Evolutionary conservation across 2,329 filamentous ascomycete species (phyloP).

Genomic region (Aspergillus sojae): DNA sequence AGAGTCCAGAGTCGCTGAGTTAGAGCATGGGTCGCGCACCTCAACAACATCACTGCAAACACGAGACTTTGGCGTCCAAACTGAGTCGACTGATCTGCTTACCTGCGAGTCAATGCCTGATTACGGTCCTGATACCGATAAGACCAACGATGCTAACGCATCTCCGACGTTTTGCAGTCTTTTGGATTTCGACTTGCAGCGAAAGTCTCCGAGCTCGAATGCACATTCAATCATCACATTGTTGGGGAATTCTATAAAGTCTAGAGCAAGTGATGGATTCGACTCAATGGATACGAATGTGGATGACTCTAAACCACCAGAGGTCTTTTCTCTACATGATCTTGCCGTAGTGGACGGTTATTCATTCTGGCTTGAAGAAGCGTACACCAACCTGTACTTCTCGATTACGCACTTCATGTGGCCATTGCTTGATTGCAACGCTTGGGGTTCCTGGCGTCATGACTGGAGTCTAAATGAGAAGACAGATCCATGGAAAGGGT

Average conservation of each 20-base stretch:
- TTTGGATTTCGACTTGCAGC: not conserved
- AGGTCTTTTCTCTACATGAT: not conserved
- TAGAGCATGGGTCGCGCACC: slow-evolving; percentile 12
- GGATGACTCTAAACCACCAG: not conserved
- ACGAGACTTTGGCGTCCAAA: slow-evolving; percentile 29
- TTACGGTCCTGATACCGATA: not conserved
- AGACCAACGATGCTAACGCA: not conserved
- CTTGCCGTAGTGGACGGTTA: slow-evolving; percentile 11
- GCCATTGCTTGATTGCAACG: slow-evolving; percentile 28
- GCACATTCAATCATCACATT: too few relatives aligned
- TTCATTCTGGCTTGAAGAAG: slow-evolving; percentile 25
- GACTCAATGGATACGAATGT: not conserved
- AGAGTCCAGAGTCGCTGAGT: slow-evolving; percentile 26
- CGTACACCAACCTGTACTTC: slow-evolving; percentile 31
- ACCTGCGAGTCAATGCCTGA: not conserved
- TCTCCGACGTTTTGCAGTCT: not conserved
- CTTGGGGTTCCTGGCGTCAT: slow-evolving; percentile 27
- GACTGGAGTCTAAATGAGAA: slow-evolving; percentile 14
- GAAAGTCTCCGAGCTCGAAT: not conserved
- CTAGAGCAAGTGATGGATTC: slow-evolving; percentile 2
- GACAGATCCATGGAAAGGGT: slow-evolving; percentile 27
- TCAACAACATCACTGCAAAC: slow-evolving; percentile 1
- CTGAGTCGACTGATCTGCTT: slow-evolving; percentile 4
- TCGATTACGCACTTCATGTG: slow-evolving; percentile 30
- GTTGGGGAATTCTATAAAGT: slow-evolving; percentile 3